Base-by-base conservation (phyloP, 2,329 filamentous ascomycete genomes). In the Thielaviopsis populi region DNA sequence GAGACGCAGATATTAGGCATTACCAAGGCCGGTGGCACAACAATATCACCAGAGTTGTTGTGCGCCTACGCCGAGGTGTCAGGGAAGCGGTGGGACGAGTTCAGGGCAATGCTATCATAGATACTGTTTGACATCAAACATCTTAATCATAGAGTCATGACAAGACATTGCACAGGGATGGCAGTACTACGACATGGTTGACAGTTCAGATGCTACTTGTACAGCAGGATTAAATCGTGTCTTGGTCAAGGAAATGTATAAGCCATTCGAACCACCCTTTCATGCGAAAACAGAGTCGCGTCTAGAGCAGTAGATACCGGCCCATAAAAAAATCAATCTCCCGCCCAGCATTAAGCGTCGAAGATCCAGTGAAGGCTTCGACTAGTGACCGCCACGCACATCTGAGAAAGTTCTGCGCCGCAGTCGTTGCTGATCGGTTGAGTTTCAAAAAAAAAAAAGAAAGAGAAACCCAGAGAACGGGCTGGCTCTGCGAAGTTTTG, bases 281-380 rank as follows among this genome's bases (percentile, higher is more conserved):
- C 87, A 89, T 79, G 79, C 73, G 64, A 59, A 56, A 66, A 53
- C 61, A 61, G 22, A 62, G 61, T 75, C 76, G 75, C 85, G 82
- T 90, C 86, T 81, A 88, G 85, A 85, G 86, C 84, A 88, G 87
- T 85, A 90, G 87, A 90, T 90, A 90, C 87, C 85, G 85, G 85
- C 83, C 79, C 86, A 82, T 74, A 71, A 17, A 70, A 70, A 75
- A 70, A 67, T 82, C 74, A 69, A 76, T 88, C 83, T 88, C 73
- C 80, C 84, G 81, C 84, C 79, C 81, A 78, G 75, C 75, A 73
- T 69, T 68, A 74, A 74, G 74, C 73, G 74, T 70, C 73, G 75
- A 78, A 82, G 50, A 58, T n/a, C 64, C 64, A 63, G 33, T 66
- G 48, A 66, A 66, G 64, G 64, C 43, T 37, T 61, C 41, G 53